Base-by-base conservation (phyloP, 2,329 filamentous ascomycete species). In the Colletotrichum brevisporum region DNA sequence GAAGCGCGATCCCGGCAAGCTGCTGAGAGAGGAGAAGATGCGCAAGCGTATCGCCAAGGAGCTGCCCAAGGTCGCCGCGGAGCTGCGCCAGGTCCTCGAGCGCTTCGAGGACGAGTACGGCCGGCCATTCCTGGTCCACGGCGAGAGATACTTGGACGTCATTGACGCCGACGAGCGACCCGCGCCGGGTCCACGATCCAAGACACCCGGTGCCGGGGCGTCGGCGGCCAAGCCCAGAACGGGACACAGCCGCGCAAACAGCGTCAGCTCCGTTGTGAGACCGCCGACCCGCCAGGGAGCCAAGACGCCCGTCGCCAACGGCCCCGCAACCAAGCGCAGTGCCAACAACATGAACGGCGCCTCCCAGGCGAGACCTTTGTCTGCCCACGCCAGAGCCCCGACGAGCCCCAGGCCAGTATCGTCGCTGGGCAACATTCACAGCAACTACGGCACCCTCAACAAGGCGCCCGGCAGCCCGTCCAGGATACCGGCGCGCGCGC, bases 11-110 rank as follows among this genome's bases (percentile, higher is more conserved):
- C 96, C 96, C 3, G 95, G 94, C 58, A 96, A 97, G 82, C 86
- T 99, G 16, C 85, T 99, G 60, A 89, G 96, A 36, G 96, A 99
- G 78, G 96, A 99, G 83, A 99, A 98, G 87, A 97, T 97, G 94
- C 91, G 70, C 69, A 99, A 99, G 88, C 89, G 95, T 67, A 98
- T 99, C 71, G 89, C 95, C 27, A 99, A 98, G 80, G 96, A 99
- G 77, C 85, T 99, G 36, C 96, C 96, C 64, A 98, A 97, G 83
- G 87, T 99, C 51, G 91, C 95, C 67, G 88, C 87, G 0, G 94
- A 98, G n/a, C 83, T 99, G 67, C 89, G 89, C 72, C 95, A 91
- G 78, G 86, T 88, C n/a, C 86, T 99, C 31, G 93, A 95, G 77
- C 83, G 87, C 53, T 99, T 94, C 91, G 96, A 99, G 78, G 92